Evolutionary conservation across 2,329 filamentous ascomycete genomes (phyloP).

Genomic region (Fusarium setosum): DNA sequence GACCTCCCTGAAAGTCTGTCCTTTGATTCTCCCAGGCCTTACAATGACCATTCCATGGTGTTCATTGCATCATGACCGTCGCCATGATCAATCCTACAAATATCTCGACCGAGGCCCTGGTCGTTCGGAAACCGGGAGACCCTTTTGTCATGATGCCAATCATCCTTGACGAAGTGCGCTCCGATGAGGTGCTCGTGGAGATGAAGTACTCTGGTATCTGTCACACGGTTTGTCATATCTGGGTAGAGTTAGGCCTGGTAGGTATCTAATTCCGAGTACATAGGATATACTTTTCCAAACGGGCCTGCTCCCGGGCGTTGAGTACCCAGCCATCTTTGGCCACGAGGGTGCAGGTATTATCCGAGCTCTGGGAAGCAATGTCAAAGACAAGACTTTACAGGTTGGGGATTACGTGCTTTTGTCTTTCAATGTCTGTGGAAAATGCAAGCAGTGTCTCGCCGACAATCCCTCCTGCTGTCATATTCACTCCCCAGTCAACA

Average conservation of each 20-base stretch:
- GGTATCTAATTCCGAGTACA: not conserved
- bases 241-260: not conserved
- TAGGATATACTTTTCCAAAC: conserved; percentile 14
- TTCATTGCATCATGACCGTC: too few species aligned
- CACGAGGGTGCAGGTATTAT: conserved; percentile 20
- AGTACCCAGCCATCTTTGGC: conserved; percentile 23
- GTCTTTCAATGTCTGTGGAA: conserved; percentile 22
- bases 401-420: conserved; percentile 20
- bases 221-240: conserved; percentile 1
- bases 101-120: conserved; percentile 16
- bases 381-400: conserved; percentile 10
- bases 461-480: conserved; percentile 21
- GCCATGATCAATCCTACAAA: too few species aligned
- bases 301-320: conserved; percentile 10
- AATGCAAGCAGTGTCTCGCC: conserved; percentile 18
- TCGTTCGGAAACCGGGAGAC: conserved; percentile 9
- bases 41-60: too few species aligned
- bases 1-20: too few species aligned
- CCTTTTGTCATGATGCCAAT: conserved; percentile 11
- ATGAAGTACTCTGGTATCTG: conserved; percentile 27
- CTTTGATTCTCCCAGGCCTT: too few species aligned
- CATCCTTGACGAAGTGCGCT: conserved; percentile 16
- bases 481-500: conserved; percentile 14
- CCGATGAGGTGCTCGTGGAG: conserved; percentile 19
- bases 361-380: not conserved